phyloP scores from a whole-genome alignment of 306 rosid species.

The Carpinus viminea region DNA sequence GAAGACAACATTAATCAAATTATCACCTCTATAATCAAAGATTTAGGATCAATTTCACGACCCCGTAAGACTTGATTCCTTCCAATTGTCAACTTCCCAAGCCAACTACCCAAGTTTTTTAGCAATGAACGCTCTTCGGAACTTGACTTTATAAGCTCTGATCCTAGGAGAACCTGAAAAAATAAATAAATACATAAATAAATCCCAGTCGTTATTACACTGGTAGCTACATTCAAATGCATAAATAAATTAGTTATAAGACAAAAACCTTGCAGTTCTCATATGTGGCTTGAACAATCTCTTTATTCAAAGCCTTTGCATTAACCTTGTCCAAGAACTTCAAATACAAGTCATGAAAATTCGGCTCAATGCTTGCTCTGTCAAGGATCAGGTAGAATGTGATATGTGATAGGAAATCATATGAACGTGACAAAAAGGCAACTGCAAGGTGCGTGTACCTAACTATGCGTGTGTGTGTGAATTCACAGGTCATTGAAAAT shows the following conservation, averaged over 20 bases:
- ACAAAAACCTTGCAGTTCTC: slow-evolving; percentile 95
- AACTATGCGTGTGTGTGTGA: not conserved
- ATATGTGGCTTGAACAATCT: slow-evolving; percentile 84
- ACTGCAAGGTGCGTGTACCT: not conserved
- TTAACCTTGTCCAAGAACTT: slow-evolving; percentile 85
- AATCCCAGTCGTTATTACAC: not conserved
- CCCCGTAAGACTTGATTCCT: slow-evolving; percentile 94
- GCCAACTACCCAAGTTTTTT: slow-evolving; percentile 98
- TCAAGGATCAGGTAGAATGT: slow-evolving; percentile 12
- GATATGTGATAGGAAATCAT: not conserved
- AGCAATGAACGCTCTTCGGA: slow-evolving; percentile 98
- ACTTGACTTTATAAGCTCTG: slow-evolving; percentile 94
- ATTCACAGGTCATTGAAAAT: not conserved
- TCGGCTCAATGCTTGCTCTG: slow-evolving; percentile 99
- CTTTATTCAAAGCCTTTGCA: slow-evolving; percentile 80
- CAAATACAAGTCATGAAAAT: slow-evolving; percentile 93
- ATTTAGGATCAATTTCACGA: slow-evolving; percentile 96
- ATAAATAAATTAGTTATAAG: not conserved
- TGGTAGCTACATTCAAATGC: slow-evolving; percentile 2
- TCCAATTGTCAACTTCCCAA: slow-evolving; percentile 96
- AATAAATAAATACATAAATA: not conserved
- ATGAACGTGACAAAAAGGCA: slow-evolving; percentile 1
- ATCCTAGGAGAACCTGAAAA: slow-evolving; percentile 91
- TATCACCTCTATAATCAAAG: slow-evolving; percentile 91
- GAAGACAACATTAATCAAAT: slow-evolving; percentile 9